These are phyloP conservation scores for Sindora glabra DNA, from an alignment of 306 rosid genomes.

Conservation along the genomic window DNA sequence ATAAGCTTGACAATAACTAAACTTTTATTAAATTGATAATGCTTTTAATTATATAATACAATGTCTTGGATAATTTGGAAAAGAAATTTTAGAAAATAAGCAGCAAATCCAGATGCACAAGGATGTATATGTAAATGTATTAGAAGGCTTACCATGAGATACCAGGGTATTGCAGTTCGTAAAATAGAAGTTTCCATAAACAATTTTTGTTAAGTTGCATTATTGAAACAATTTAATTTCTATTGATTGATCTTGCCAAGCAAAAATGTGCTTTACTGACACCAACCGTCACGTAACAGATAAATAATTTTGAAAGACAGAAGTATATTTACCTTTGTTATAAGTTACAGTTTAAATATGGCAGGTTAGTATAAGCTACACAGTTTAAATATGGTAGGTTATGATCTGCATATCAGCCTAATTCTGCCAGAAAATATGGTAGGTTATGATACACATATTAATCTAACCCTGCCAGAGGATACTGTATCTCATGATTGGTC, in stretches of 20 bases:
- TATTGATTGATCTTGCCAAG: not conserved
- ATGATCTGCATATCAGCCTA: not conserved
- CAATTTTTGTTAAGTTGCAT: no score
- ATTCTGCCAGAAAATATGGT: not conserved
- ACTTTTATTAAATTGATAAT: no score
- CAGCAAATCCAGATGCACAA: not conserved
- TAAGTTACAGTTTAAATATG: no score
- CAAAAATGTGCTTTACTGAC: not conserved
- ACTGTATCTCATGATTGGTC: no score
- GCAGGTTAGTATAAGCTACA: not conserved
- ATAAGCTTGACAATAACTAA: no score
- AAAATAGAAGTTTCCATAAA: no score
- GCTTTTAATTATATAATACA: not conserved
- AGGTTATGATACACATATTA: no score
- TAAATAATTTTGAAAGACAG: no score
- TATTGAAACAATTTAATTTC: not conserved
- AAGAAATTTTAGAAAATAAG: not conserved
- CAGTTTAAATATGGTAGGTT: not conserved
- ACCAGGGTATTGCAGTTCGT: not conserved
- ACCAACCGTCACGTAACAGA: no score
- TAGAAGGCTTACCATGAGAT: not conserved
- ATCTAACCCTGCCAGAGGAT: no score
- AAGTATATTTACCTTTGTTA: no score
- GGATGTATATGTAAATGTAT: not conserved
- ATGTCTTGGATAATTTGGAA: not conserved